A percentile compares a stretch with the other conserved stretches of the same genome.
phyloP scores from a whole-genome alignment of 164 flowering plant species.

The Protea cynaroides region DNA sequence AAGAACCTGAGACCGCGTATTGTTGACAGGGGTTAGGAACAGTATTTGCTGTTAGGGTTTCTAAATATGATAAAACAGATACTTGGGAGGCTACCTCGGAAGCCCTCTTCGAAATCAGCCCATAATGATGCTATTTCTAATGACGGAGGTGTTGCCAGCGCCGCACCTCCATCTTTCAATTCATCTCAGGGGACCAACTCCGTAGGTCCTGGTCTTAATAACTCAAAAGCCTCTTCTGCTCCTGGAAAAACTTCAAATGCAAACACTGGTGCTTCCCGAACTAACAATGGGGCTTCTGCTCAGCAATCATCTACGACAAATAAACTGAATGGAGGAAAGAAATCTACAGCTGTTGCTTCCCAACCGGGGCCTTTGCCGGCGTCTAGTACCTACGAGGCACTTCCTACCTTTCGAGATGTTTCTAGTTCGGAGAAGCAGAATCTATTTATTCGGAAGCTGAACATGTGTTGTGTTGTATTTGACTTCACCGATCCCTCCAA shows the following conservation, averaged over 20 bases:
- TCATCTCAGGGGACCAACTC: conserved; percentile 27
- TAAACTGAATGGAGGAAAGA: conserved; percentile 46
- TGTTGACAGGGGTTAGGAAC: conserved; percentile 7
- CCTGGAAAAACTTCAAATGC: conserved; percentile 29
- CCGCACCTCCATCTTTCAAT: conserved; percentile 19
- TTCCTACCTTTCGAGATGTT: conserved; percentile 72
- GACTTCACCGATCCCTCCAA: conserved; percentile 64
- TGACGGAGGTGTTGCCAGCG: conserved; percentile 22
- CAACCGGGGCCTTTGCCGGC: conserved; percentile 25
- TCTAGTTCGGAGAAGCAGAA: conserved; percentile 65
- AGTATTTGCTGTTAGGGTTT: conserved; percentile 24
- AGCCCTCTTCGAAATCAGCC: conserved; percentile 62
- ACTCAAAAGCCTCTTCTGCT: conserved; percentile 20
- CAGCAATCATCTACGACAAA: conserved; percentile 13
- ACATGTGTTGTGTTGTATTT: conserved; percentile 68
- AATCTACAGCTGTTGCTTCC: conserved; percentile 22
- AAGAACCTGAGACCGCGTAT: neutral
- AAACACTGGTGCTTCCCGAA: conserved; percentile 15
- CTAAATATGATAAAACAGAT: conserved; percentile 68
- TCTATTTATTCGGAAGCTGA: conserved; percentile 59
- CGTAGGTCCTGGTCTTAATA: conserved; percentile 14
- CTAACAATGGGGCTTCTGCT: conserved; percentile 20
- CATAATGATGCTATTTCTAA: conserved; percentile 25
- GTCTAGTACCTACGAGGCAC: conserved; percentile 42
- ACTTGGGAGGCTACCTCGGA: conserved; percentile 64